Base-by-base conservation (phyloP, 176 grass and related monocot genomes). In the Tuctoria greenei region DNA sequence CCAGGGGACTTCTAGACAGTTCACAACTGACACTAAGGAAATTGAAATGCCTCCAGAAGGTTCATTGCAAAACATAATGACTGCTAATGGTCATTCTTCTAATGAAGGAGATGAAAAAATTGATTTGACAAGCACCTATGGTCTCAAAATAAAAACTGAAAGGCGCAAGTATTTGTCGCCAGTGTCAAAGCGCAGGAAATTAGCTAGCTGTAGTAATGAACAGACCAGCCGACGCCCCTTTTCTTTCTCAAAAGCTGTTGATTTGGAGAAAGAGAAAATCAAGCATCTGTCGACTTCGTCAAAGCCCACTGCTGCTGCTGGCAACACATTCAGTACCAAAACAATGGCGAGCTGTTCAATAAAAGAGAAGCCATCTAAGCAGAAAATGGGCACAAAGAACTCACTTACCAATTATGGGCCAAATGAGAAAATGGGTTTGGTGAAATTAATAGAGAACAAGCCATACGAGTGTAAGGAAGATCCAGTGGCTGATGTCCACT, bases 191-290 rank as follows among this genome's bases (percentile, higher is more conserved):
- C 85, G 77, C 65, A 92, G 89, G 81, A 92, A 80, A 77, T 76
- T 99, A 81, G 75, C 66, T 88, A 90, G 51, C 80, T 92, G 80
- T 68, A 92, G 90, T 66, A 76, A 87, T 74, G 86, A 99, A 37
- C 77, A 72, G 66, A 79, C 71, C 81, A 71, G 66, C 63, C 44
- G 59, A 20, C 70, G 20, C 11, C 68, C 63, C 24, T 57, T 81
- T 64, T 68, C 82, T 56, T 84, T 90, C 34, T 69, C 72, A 4
- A 92, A 88, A 80, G 57, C 51, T 26, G 71, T 54, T 64, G 43
- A 58, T 45, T 37, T 63, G 20, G 89, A 82, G 37, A 74, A 75
- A 72, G 69, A 72, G 18, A 84, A 78, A 90, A 78, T 49, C 64
- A 88, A 86, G 42, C 55, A 9, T 14, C 42, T 65, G 18, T 37